A percentile compares a stretch with the other conserved stretches of the same genome.
These are phyloP conservation scores for Gossypium arboreum DNA, from an alignment of 345 rosid genomes.

Conservation along the genomic window DNA sequence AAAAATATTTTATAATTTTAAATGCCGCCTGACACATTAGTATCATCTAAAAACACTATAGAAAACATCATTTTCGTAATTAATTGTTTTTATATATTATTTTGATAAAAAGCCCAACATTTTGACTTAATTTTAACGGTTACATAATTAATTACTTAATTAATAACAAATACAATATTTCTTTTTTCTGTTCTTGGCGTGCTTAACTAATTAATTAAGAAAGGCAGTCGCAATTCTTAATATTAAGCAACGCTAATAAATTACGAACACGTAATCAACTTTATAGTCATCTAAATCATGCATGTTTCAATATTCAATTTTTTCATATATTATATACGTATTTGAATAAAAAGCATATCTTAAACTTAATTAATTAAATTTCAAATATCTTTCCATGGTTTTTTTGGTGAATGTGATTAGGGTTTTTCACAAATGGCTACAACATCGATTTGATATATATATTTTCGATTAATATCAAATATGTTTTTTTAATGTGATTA, in stretches of 20 bases:
- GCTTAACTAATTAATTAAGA: constrained; percentile 3
- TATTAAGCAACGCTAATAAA: background rate
- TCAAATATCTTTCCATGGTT: background rate
- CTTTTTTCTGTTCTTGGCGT: background rate
- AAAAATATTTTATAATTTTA: too few relatives aligned
- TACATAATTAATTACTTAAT: background rate
- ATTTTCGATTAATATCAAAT: too few relatives aligned
- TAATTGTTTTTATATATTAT: too few relatives aligned
- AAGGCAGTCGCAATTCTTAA: background rate
- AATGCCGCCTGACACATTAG: too few relatives aligned
- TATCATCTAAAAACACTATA: too few relatives aligned
- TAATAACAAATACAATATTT: background rate
- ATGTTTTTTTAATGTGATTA: too few relatives aligned
- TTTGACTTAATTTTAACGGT: background rate
- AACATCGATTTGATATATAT: too few relatives aligned
- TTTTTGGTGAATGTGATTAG: background rate
- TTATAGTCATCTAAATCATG: background rate
- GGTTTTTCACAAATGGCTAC: too few relatives aligned
- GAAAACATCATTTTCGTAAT: too few relatives aligned
- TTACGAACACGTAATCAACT: background rate
- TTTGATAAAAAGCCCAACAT: background rate
- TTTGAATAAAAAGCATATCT: background rate
- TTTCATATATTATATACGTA: too few relatives aligned
- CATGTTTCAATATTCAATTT: background rate
- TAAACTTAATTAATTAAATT: background rate